Percentiles rank a stretch among this genome's conserved stretches.
phyloP scores from a whole-genome alignment of 2,329 filamentous ascomycete species.

The Claviceps monticola region DNA sequence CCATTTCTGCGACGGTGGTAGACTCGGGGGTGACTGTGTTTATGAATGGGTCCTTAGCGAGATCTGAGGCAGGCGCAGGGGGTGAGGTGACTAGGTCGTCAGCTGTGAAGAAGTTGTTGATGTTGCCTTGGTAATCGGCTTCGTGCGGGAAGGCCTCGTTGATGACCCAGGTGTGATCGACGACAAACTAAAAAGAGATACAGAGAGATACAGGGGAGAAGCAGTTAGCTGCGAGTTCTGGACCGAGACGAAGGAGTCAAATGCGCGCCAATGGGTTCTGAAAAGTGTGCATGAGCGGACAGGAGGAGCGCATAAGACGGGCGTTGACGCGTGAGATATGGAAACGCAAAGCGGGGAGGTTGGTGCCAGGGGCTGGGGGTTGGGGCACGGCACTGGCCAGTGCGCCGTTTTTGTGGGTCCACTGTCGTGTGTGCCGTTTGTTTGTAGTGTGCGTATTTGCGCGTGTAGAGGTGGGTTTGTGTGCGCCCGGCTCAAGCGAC shows the following conservation, averaged over 20 bases:
- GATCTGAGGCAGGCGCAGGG: background rate
- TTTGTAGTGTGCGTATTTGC: background rate
- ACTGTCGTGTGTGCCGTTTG: background rate
- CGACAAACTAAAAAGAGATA: constrained; percentile 61
- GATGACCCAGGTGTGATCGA: constrained; percentile 80
- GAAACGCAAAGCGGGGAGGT: constrained; percentile 12
- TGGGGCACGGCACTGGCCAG: background rate
- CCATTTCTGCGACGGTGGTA: constrained; percentile 52
- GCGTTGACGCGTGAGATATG: constrained; percentile 12
- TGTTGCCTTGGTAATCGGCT: constrained; percentile 67
- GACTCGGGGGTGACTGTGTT: constrained; percentile 57
- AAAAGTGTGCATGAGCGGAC: constrained; percentile 7
- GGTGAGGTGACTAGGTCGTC: constrained; percentile 45
- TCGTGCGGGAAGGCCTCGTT: constrained; percentile 73
- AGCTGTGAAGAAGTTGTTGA: constrained; percentile 81
- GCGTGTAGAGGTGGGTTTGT: background rate
- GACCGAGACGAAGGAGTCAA: constrained; percentile 1
- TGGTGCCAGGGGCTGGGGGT: background rate
- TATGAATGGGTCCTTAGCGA: constrained; percentile 36
- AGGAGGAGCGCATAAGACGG: constrained; percentile 6
- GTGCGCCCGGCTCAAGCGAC: background rate
- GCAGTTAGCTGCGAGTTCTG: constrained; percentile 7
- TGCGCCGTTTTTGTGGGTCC: constrained; percentile 3
- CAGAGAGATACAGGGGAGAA: constrained; percentile 5
- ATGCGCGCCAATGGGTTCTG: constrained; percentile 5